Percentiles rank a stretch among this genome's conserved stretches.
Conservation (phyloP, 108 stramenopile species). For the Cyclotella distinguenda region DNA sequence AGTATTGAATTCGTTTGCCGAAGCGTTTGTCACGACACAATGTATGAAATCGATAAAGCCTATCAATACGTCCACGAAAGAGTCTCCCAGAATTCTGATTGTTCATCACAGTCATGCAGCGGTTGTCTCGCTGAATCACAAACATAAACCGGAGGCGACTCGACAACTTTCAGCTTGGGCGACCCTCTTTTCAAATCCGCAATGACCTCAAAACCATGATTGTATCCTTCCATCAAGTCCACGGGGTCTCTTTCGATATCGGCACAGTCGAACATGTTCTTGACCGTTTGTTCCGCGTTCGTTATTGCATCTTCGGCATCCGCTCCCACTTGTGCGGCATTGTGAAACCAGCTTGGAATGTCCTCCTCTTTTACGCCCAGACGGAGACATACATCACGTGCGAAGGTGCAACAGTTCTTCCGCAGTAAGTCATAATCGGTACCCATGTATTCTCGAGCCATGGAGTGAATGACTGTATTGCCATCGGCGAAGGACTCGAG, state of each 20-base stretch:
- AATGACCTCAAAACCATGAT: constrained; percentile 46
- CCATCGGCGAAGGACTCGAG: constrained; percentile 59
- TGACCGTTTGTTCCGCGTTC: constrained; percentile 35
- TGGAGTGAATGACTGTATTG: constrained; percentile 55
- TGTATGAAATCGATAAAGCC: not conserved
- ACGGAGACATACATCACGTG: constrained; percentile 70
- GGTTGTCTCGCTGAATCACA: constrained; percentile 1
- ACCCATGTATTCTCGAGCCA: constrained; percentile 77
- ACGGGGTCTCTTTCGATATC: constrained; percentile 5
- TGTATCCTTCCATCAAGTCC: constrained; percentile 25
- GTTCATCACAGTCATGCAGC: constrained; percentile 4
- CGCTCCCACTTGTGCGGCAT: constrained; percentile 66
- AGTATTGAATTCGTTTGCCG: too few species aligned
- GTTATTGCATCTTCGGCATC: constrained; percentile 62
- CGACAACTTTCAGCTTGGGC: constrained; percentile 21
- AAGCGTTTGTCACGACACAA: too few species aligned
- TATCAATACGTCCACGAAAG: constrained; percentile 7
- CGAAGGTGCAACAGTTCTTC: constrained; percentile 87
- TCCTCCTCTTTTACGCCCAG: constrained; percentile 74
- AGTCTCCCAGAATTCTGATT: constrained; percentile 10
- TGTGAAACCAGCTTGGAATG: constrained; percentile 82
- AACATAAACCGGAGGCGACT: constrained; percentile 9
- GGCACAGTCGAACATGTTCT: constrained; percentile 31
- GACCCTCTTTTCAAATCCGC: constrained; percentile 7
- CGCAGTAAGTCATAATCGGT: constrained; percentile 74